These are phyloP conservation scores for Exobasidium rhododendri DNA, from an alignment of 1,284 basidiomycete genomes.

Conservation along the genomic window DNA sequence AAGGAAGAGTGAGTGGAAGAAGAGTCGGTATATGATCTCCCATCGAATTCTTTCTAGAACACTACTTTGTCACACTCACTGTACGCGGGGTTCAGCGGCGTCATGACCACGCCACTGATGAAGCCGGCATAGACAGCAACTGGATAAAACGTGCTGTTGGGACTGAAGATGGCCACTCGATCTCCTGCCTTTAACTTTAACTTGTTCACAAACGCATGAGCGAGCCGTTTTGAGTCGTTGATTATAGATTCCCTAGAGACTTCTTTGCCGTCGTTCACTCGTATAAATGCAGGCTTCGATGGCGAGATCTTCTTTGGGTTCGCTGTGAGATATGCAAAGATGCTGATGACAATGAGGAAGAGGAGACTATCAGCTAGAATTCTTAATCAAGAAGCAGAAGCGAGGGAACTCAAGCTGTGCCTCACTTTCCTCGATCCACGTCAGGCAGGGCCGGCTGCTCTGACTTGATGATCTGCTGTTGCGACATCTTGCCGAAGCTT, in stretches of 20 bases:
- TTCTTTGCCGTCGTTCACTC: conserved; percentile 36
- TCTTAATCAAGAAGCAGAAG: too few species aligned
- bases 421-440: not conserved
- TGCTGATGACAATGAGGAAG: conserved; percentile 4
- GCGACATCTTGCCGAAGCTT: not conserved
- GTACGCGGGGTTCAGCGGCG: conserved; percentile 46
- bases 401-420: not conserved
- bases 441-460: not conserved
- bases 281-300: conserved; percentile 26
- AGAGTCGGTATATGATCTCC: too few species aligned
- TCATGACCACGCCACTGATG: conserved; percentile 33
- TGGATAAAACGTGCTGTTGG: conserved; percentile 46
- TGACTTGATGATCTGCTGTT: not conserved
- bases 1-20: conserved; percentile 8
- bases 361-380: not conserved
- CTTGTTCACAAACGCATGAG: conserved; percentile 34
- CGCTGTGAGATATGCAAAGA: conserved; percentile 37
- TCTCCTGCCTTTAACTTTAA: conserved; percentile 34
- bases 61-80: not conserved
- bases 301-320: conserved; percentile 38
- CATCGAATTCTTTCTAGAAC: too few species aligned
- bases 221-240: conserved; percentile 29
- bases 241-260: conserved; percentile 35
- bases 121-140: conserved; percentile 35
- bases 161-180: conserved; percentile 45